A percentile compares a stretch with the other conserved stretches of the same genome.
phyloP scores from a whole-genome alignment of 371 early-diverging fungal genomes.

The Rhizopus sp. region DNA sequence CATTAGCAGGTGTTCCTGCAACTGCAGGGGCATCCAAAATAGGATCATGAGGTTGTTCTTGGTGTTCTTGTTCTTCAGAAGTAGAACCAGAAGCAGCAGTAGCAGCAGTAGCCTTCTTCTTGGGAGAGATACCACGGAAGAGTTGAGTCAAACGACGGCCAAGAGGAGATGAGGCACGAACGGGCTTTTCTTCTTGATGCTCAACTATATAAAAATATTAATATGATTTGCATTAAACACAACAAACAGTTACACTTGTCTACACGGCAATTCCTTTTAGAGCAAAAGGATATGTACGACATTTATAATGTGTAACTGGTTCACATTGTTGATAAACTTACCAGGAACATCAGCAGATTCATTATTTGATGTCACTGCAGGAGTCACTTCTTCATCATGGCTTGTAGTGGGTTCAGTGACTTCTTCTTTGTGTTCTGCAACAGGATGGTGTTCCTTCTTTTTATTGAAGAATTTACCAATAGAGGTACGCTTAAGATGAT shows the following conservation, averaged over 20 bases:
- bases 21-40: slow-evolving; percentile 8
- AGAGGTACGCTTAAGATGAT: slow-evolving; percentile 39
- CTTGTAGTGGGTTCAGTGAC: slow-evolving; percentile 8
- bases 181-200: slow-evolving; percentile 21
- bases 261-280: slow-evolving; percentile 21
- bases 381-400: slow-evolving; percentile 15
- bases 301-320: slow-evolving; percentile 4
- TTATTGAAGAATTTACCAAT: slow-evolving; percentile 42
- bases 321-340: slow-evolving; percentile 16
- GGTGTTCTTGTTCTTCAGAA: slow-evolving; percentile 13
- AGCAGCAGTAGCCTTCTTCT: slow-evolving; percentile 22
- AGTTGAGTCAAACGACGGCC: slow-evolving; percentile 49
- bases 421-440: slow-evolving; percentile 17
- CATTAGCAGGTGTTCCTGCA: slow-evolving; percentile 11
- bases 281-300: neutral
- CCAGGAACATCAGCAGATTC: slow-evolving; percentile 20
- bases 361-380: slow-evolving; percentile 3
- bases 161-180: slow-evolving; percentile 37
- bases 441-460: slow-evolving; percentile 27
- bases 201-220: neutral
- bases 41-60: slow-evolving; percentile 3
- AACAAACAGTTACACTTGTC: slow-evolving; percentile 16
- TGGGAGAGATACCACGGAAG: slow-evolving; percentile 33
- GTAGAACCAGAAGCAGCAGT: slow-evolving; percentile 1
- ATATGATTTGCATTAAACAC: neutral